These are phyloP conservation scores for Solanum infundibuliforme DNA, from an alignment of 257 asterid genomes.

Conservation along the genomic window DNA sequence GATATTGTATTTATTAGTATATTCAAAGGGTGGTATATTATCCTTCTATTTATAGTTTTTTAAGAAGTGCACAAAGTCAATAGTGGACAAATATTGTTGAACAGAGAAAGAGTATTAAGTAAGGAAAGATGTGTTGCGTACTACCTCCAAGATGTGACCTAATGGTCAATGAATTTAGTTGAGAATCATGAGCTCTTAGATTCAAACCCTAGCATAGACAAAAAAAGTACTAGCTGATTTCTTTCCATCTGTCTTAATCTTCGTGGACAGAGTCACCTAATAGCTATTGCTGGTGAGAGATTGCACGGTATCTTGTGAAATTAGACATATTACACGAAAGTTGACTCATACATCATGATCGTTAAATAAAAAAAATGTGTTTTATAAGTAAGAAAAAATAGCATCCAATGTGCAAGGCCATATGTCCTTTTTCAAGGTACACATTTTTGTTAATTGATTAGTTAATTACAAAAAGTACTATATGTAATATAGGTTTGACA, in stretches of 20 bases:
- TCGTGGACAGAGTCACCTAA: not conserved
- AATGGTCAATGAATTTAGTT: not conserved
- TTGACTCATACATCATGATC: not conserved
- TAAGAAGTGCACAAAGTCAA: not conserved
- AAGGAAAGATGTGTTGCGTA: not conserved
- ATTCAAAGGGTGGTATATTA: too few relatives aligned
- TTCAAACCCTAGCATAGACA: not conserved
- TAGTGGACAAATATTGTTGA: too few relatives aligned
- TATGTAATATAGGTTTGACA: not conserved
- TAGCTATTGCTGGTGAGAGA: too few relatives aligned
- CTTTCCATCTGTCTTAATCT: accelerated
- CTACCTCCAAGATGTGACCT: not conserved
- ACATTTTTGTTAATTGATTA: not conserved
- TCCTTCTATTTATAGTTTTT: too few relatives aligned
- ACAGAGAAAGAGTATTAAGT: too few relatives aligned
- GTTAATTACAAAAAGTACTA: not conserved
- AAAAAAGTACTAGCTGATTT: not conserved
- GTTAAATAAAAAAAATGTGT: not conserved
- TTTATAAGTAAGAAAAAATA: not conserved
- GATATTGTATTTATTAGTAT: too few relatives aligned
- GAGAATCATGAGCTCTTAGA: not conserved
- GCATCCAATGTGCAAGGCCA: not conserved
- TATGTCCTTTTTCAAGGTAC: constrained; percentile 21
- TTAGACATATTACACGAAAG: not conserved
- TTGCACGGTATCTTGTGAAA: too few relatives aligned